Conservation (phyloP, 768 basidiomycete species). For the Termitomyces heimii region DNA sequence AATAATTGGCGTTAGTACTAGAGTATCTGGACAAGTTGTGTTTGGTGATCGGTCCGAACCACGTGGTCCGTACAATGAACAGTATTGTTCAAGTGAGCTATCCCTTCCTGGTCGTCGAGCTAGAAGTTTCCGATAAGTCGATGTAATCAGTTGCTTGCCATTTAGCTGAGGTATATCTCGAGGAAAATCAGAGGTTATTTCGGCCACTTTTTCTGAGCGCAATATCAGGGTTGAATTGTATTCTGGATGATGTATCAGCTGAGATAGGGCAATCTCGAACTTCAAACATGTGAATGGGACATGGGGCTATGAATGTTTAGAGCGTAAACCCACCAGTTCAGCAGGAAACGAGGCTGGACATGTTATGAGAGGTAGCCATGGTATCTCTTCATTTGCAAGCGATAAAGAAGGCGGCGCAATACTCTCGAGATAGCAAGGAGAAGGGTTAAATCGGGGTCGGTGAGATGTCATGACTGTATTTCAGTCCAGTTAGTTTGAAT, state of each 20-base stretch:
- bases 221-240: conserved; percentile 90
- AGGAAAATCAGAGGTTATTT: conserved; percentile 29
- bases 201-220: conserved; percentile 63
- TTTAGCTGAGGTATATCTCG: conserved; percentile 28
- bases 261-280: conserved; percentile 70
- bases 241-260: conserved; percentile 84
- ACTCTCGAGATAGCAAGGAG: conserved; percentile 2
- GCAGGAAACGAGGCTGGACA: conserved; percentile 37
- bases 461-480: background rate
- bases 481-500: background rate
- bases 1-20: conserved; percentile 59
- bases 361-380: conserved; percentile 30
- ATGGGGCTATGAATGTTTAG: background rate
- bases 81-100: conserved; percentile 65
- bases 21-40: conserved; percentile 12
- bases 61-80: conserved; percentile 55
- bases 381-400: background rate
- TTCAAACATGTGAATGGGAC: conserved; percentile 17
- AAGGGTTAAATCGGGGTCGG: conserved; percentile 17
- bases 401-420: conserved; percentile 1
- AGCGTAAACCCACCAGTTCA: conserved; percentile 30
- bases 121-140: conserved; percentile 62
- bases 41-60: conserved; percentile 1
- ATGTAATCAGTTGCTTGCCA: conserved; percentile 34
- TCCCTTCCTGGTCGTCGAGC: conserved; percentile 80